Conservation (phyloP, 192 early-diverging fungal species). For the Backusella luteola region DNA sequence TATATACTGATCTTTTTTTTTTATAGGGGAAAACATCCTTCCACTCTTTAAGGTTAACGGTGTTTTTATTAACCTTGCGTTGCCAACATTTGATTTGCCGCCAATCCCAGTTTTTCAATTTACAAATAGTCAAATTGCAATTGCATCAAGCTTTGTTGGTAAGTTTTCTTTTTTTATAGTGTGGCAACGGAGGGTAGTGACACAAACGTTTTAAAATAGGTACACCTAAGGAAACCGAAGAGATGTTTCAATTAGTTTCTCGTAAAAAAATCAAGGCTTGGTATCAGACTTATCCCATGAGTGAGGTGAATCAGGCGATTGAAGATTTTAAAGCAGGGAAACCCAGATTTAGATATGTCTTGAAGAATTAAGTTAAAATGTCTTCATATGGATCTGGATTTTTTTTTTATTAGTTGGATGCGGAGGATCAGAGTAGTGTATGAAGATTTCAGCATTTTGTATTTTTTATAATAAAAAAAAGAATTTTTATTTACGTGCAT, state of each 20-base stretch:
- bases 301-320: constrained; percentile 62
- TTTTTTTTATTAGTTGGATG: too few relatives aligned
- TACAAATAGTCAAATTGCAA: too few relatives aligned
- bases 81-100: too few relatives aligned
- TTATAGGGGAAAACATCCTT: neutral
- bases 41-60: neutral
- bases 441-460: too few relatives aligned
- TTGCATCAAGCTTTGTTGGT: neutral
- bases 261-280: constrained; percentile 52
- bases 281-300: constrained; percentile 58
- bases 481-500: too few relatives aligned
- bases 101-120: too few relatives aligned
- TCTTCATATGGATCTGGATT: too few relatives aligned
- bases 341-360: constrained; percentile 65
- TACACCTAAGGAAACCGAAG: constrained; percentile 43
- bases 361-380: constrained; percentile 48
- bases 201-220: constrained; percentile 46
- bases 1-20: too few relatives aligned
- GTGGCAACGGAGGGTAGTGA: too few relatives aligned
- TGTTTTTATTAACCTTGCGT: neutral
- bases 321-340: constrained; percentile 21
- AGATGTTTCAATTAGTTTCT: constrained; percentile 58
- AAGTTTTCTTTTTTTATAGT: neutral
- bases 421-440: too few relatives aligned
- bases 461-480: too few relatives aligned